Conservation (phyloP, 1,284 basidiomycete species). For the Sphagnurus paluster region DNA sequence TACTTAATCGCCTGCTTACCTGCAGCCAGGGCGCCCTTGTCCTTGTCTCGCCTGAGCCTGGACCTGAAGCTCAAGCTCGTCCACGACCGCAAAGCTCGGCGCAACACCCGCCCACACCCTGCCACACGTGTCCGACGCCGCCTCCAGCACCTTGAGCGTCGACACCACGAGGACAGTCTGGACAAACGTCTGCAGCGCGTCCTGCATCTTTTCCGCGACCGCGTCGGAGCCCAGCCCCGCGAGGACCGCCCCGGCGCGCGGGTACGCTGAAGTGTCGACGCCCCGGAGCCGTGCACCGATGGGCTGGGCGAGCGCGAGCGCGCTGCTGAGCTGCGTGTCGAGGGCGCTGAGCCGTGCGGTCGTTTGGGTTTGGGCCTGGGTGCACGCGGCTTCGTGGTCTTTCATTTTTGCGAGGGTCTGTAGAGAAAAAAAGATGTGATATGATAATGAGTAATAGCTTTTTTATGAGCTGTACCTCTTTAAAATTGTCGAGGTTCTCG, state of each 20-base stretch:
- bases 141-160: not conserved
- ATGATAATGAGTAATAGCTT: not conserved
- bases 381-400: conserved; percentile 1
- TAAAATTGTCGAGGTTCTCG: conserved; percentile 1
- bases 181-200: not conserved
- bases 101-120: conserved; percentile 1
- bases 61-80: conserved; percentile 3
- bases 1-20: too few species aligned
- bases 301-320: too few species aligned
- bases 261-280: not conserved
- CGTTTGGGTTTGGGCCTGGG: not conserved
- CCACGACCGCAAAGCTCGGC: conserved; percentile 5
- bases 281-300: not conserved
- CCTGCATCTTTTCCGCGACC: not conserved
- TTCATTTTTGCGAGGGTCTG: conserved; percentile 10
- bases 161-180: not conserved
- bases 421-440: not conserved
- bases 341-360: conserved; percentile 1
- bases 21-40: too few species aligned
- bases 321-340: too few species aligned
- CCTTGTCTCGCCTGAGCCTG: too few species aligned
- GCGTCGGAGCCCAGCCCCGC: conserved; percentile 9
- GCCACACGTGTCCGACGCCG: not conserved
- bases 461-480: conserved; percentile 2
- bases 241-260: conserved; percentile 3